Base-by-base conservation (phyloP, 2,329 filamentous ascomycete species). In the Apiospora saccharicola region DNA sequence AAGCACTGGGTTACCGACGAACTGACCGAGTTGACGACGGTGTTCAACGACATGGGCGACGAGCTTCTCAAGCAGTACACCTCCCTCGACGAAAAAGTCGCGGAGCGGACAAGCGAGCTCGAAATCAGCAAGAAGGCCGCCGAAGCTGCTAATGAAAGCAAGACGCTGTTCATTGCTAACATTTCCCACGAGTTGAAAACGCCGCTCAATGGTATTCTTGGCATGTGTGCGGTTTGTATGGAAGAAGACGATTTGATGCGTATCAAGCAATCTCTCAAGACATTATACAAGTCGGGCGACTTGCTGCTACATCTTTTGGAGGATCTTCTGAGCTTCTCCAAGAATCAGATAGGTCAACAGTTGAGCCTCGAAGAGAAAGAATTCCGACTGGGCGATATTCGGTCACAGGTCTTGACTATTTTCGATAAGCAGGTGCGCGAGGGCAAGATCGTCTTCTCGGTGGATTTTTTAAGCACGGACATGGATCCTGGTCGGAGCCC, bases 91-190 rank as follows among this genome's bases (percentile, higher is more conserved):
- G 91, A 96, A 72, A 92, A 96, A 77, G 95, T 98, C 0, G 90
- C 90, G 8, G 91, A 95, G 80, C 88, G 95, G 71, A 98, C 95
- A 0, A 90, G 90, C 47, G 93, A 98, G 81, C 86, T 98, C 0
- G 94, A 97, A 79, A 90, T 94, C 74, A 97, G 93, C 84, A 98
- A 98, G 81, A 94, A 94, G 83, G 94, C 94, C 1, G 95, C 95
- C 1, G 95, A 98, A 81, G 93, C 94, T n/a, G 95, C 95, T 4
- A 98, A 98, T 77, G 94, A 98, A 83, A 97, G 94, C 86, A 99
- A 99, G 84, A 98, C 96, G 0, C 86, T 98, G 12, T 98, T 98
- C 84, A 97, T 99, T 75, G 96, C 96, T 24, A 98, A 98, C 78
- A 98, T 98, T 69, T 92, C 90, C 0, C 90, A 92, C 77, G 90